Evolutionary conservation across 305 asterid species (phyloP), one percentile per base, ranked within the genome.

Genomic region (Fraxinus sp.): DNA sequence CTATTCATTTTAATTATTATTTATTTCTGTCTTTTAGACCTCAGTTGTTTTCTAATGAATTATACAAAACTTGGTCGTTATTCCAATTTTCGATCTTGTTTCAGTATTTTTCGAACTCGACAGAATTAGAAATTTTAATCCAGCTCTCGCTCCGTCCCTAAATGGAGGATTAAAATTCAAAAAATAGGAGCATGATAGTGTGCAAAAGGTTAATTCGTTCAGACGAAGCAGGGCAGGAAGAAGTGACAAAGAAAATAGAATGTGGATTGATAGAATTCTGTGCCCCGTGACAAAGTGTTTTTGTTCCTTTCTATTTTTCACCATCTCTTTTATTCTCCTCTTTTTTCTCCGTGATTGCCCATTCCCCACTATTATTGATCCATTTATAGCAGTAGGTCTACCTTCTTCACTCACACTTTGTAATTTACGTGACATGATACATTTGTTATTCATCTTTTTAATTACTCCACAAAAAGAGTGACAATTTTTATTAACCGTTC

Each of bases 161-260:
- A 13, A 46, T 46, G 62, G 8, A 52, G 22, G 26, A 55, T 55
- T 55, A 55, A n/a, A 55, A 55, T 55, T 18, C 26, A 18, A 55
- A 55, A 55, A 55, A 18, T n/a, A 55, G 2, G 66, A 55, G 9
- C 3, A 55, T n/a, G 66, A 55, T 49, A 16, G 20, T 16, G 5
- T 55, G 0, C 72, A 7, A 62, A 62, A 62, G 5, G 30, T 22
- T 22, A 22, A 22, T 62, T 62, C 6, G 13, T 24, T 7, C 11
- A 62, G 32, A 22, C 14, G 9, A 18, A 22, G 76, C 30, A 76
- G 59, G 71, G 55, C 75, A 78, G 82, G 36, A 68, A 52, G 68
- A 86, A 20, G 24, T 75, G 84, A 77, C 86, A 44, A 80, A 70
- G 52, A 33, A 33, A 39, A 44, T 36, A 75, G 39, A 62, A 49